Base-by-base conservation (phyloP, 1,284 basidiomycete genomes). In the Wallemia hederae region DNA sequence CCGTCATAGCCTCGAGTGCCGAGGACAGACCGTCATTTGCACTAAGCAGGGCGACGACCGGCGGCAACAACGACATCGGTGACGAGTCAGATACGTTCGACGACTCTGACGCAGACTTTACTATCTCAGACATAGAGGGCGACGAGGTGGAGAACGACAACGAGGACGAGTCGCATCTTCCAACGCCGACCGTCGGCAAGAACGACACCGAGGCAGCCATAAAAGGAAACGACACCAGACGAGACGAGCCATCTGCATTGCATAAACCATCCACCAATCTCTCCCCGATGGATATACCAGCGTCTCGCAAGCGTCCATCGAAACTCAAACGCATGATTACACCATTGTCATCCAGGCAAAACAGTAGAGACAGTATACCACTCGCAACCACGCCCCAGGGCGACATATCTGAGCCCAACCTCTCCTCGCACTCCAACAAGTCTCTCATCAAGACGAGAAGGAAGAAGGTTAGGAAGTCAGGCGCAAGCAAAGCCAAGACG, bases 401-500 rank as follows among this genome's bases (percentile, higher is more conserved):
- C 27, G 58, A 59, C 59, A 59, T 59, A 60, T 56, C 60, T 60
- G 28, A 66, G 61, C 39, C 33, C 39, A 14, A 55, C 62, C 39
- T 49, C 22, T 49, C 39, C 5, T 49, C 39, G n/a, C 39, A 49
- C 22, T 49, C 39, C 14, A 7, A 7, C 22, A 49, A 3, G n/a
- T 49, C 39, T 49, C n/a, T 49, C n/a, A n/a, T n/a, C 11, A 49
- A 49, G 11, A 60, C 58, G 25, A 60, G 55, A 11, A 61, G 60
- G 22, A 59, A 59, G 55, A 66, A 64, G 56, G 49, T 31, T 31
- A 67, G 66, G 58, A 65, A 65, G 61, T 64, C 69, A 59, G 56
- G 59, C 15, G 63, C 63, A 65, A 67, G 64, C 62, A 64, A 39
- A 57, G 63, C 64, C 61, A 71, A 70, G 60, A 72, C 67, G 24